These are phyloP conservation scores for Hericium alpestre DNA, from an alignment of 768 basidiomycete genomes.

Conservation along the genomic window DNA sequence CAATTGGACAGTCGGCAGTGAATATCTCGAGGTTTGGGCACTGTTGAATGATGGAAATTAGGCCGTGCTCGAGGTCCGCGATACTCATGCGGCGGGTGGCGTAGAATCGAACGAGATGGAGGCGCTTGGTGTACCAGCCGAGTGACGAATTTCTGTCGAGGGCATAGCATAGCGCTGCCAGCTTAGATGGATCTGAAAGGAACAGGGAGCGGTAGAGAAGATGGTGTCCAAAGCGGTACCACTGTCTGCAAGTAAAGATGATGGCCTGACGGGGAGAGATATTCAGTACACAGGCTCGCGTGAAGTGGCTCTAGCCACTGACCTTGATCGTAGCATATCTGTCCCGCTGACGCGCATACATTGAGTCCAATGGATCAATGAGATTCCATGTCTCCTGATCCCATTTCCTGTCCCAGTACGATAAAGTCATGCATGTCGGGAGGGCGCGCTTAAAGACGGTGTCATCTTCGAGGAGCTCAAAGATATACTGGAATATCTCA, in stretches of 20 bases:
- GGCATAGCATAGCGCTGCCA: constrained; percentile 40
- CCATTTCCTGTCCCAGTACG: constrained; percentile 49
- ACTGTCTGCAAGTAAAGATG: constrained; percentile 53
- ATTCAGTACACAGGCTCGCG: background rate
- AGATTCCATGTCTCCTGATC: constrained; percentile 43
- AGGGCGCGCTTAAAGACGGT: constrained; percentile 51
- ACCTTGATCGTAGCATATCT: constrained; percentile 65
- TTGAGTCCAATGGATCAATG: constrained; percentile 47
- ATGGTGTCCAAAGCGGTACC: constrained; percentile 52
- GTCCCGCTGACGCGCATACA: constrained; percentile 45
- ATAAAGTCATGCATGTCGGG: constrained; percentile 52
- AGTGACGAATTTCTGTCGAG: constrained; percentile 42
- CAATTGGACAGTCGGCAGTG: constrained; percentile 56
- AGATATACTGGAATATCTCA: constrained; percentile 63
- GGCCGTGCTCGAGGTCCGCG: constrained; percentile 40
- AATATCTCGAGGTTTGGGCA: constrained; percentile 71
- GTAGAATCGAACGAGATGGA: constrained; percentile 55
- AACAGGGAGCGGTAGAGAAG: constrained; percentile 61
- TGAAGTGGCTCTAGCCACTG: constrained; percentile 10
- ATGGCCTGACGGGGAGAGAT: constrained; percentile 38
- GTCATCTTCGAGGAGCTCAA: constrained; percentile 61
- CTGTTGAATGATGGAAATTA: constrained; percentile 48
- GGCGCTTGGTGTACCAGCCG: constrained; percentile 64
- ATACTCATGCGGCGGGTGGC: constrained; percentile 30
- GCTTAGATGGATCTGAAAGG: constrained; percentile 48